These are phyloP conservation scores for Cyathus striatus DNA, from an alignment of 768 basidiomycete genomes.

Conservation along the genomic window DNA sequence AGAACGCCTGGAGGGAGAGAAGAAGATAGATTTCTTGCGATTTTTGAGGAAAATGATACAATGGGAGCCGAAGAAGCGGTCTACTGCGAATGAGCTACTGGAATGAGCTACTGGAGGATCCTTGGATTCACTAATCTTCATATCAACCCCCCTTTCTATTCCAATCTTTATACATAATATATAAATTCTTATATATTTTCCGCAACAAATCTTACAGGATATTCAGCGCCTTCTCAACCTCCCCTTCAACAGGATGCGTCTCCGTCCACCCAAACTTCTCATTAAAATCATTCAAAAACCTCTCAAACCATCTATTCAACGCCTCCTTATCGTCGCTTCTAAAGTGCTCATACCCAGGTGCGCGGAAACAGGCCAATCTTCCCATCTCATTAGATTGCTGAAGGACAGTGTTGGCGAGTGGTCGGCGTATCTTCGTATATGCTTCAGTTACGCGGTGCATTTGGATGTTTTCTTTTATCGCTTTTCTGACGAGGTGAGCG, in stretches of 20 bases:
- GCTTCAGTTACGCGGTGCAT: constrained; percentile 16
- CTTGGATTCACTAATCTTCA: no score
- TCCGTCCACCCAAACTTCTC: neutral
- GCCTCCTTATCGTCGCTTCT: neutral
- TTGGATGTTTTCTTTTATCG: constrained; percentile 11
- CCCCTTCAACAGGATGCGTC: neutral
- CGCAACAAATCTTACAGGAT: no score
- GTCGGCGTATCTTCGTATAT: constrained; percentile 21
- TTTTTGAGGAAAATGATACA: no score
- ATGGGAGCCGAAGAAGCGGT: no score
- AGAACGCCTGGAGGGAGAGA: no score
- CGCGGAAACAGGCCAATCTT: constrained; percentile 5
- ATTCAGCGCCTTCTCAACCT: neutral
- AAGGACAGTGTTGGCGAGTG: constrained; percentile 11
- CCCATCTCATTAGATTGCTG: constrained; percentile 3
- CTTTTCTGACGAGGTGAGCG: constrained; percentile 29
- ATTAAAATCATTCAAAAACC: neutral
- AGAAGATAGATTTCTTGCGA: no score
- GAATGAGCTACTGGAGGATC: no score
- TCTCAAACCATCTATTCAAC: neutral
- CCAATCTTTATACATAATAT: no score
- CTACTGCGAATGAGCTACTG: no score
- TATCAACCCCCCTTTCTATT: no score
- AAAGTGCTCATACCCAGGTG: constrained; percentile 8
- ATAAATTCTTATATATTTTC: no score